Base-by-base conservation (phyloP, 371 early-diverging fungal species). In the Blakeslea trispora region DNA sequence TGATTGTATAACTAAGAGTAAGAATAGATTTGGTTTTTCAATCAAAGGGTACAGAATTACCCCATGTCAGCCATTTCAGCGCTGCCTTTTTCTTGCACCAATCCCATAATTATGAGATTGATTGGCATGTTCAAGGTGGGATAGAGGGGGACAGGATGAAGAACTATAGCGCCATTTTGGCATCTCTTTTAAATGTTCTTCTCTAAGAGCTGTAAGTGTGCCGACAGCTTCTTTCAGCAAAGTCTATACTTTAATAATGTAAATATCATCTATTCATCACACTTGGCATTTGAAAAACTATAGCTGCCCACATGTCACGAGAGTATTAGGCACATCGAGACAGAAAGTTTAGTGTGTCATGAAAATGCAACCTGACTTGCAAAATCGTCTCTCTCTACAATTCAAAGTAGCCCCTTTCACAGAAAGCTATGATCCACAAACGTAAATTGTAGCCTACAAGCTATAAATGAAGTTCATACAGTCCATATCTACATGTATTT, bases 111-210 rank as follows among this genome's bases (percentile, higher is more conserved):
- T 21, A 52, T 28, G 9, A 31, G 40, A 52, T 52, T 52, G 13
- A 52, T n/a, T 43, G 43, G 44, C 53, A 13, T 45, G 32, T 19
- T 53, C 13, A 53, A 22, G 14, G 37, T 53, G 53, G 45, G 22
- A n/a, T n/a, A n/a, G n/a, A n/a, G n/a, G n/a, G n/a, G n/a, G 53
- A 45, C 23, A 18, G 45, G 53, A 22, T 35, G n/a, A 53, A 35
- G 28, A 21, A 18, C 32, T 53, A 45, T 45, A 53, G 37, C 44
- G 45, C 53, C 53, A 43, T 53, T 45, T 53, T 53, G 45, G n/a
- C 44, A 53, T 53, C 23, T 40, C 41, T 40, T 40, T 34, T 7
- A 40, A 37, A 23, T 40, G 41, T 35, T 53, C 45, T 53, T 53
- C 45, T 45, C 34, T 45, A 35, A 53, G 45, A 35, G 40, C 18